These are phyloP conservation scores for Pseudocercospora fuligena DNA, from an alignment of 2,329 filamentous ascomycete genomes.

Conservation along the genomic window DNA sequence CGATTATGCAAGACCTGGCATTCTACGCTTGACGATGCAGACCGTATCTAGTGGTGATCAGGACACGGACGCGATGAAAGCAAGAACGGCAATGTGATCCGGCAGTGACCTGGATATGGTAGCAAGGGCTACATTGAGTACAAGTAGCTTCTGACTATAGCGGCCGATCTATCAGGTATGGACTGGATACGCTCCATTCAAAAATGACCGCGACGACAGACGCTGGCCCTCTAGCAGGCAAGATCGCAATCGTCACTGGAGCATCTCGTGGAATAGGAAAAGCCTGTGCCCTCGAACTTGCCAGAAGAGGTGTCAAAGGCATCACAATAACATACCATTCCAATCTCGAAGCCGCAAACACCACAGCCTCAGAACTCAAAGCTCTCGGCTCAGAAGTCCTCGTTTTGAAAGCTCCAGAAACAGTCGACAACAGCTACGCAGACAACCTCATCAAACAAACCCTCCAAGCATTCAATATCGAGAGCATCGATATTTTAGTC, in stretches of 20 bases:
- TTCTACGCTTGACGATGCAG: background rate
- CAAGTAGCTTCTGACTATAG: no score
- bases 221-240: background rate
- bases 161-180: no score
- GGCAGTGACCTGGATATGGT: no score
- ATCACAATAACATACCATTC: conserved; percentile 47
- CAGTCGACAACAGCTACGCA: background rate
- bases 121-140: no score
- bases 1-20: background rate
- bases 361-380: conserved; percentile 40
- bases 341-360: conserved; percentile 16
- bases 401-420: conserved; percentile 37
- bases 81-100: no score
- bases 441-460: conserved; percentile 19
- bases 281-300: conserved; percentile 54
- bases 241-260: conserved; percentile 54
- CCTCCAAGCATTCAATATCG: conserved; percentile 11
- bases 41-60: no score
- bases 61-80: no score
- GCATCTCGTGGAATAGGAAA: conserved; percentile 57
- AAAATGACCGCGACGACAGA: no score
- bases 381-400: conserved; percentile 37
- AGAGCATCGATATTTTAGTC: conserved; percentile 49
- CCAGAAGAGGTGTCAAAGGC: conserved; percentile 51
- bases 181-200: no score